These are phyloP conservation scores for Lasiodiplodia citricola DNA, from an alignment of 2,329 filamentous ascomycete genomes.

Conservation along the genomic window DNA sequence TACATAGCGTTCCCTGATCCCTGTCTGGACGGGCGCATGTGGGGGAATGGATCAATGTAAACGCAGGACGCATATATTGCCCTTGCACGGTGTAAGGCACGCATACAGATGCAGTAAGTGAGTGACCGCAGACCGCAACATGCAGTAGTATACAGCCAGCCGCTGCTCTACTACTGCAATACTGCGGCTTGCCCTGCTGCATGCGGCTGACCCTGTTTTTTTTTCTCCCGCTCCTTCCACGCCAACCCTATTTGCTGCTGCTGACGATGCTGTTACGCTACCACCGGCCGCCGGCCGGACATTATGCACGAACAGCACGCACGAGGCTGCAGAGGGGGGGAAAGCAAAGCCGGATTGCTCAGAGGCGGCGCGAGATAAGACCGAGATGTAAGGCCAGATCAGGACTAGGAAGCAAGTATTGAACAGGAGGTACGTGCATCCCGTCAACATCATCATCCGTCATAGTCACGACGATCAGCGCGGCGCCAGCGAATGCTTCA, in stretches of 20 bases:
- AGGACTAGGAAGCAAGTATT: not conserved
- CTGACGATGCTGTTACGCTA: too few species aligned
- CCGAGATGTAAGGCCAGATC: too few species aligned
- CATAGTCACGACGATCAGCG: not conserved
- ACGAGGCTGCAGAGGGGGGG: too few species aligned
- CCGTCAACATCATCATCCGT: not conserved
- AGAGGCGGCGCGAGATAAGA: too few species aligned
- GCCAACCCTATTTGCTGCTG: too few species aligned
- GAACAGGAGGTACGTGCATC: not conserved
- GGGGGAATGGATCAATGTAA: not conserved
- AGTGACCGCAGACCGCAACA: not conserved
- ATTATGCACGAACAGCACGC: too few species aligned
- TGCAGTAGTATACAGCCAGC: not conserved
- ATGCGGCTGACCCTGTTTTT: too few species aligned
- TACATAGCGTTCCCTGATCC: not conserved
- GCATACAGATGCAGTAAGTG: not conserved
- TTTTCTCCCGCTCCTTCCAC: too few species aligned
- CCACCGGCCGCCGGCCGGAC: too few species aligned
- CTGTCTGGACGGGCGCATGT: not conserved
- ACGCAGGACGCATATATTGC: not conserved
- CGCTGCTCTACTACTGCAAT: too few species aligned
- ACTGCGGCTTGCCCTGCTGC: too few species aligned
- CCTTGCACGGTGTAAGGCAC: not conserved
- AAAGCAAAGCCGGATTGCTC: too few species aligned
- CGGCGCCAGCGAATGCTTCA: not conserved